Conservation (phyloP, 208 protist genomes). For the Borovskyia barvae region DNA sequence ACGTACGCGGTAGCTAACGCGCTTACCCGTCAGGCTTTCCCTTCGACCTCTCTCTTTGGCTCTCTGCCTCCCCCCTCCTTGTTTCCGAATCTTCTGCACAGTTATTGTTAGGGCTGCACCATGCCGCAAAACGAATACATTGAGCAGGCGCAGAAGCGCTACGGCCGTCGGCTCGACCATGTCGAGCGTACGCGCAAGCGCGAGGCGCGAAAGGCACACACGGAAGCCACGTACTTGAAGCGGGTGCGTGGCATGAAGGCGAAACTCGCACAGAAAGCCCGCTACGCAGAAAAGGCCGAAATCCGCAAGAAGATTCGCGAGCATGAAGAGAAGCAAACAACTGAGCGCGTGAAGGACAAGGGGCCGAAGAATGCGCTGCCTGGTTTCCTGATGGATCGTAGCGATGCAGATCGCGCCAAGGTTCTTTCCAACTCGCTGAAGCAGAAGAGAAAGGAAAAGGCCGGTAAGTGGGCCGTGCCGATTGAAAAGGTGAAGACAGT, state of each 20-base stretch:
- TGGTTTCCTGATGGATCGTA: slow-evolving; percentile 99
- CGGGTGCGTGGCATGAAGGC: slow-evolving; percentile 97
- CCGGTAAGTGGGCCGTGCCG: slow-evolving; percentile 99
- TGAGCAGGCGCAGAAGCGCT: slow-evolving; percentile 97
- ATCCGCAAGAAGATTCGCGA: slow-evolving; percentile 99
- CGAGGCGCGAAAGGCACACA: slow-evolving; percentile 96
- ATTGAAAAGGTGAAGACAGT: slow-evolving; percentile 99
- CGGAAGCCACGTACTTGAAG: slow-evolving; percentile 93
- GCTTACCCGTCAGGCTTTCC: background rate
- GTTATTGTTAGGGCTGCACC: slow-evolving; percentile 6
- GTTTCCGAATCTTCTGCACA: slow-evolving; percentile 5
- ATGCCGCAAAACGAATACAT: slow-evolving; percentile 99
- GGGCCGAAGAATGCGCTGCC: slow-evolving; percentile 97
- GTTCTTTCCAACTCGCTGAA: slow-evolving; percentile 99
- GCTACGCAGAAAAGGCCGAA: slow-evolving; percentile 99
- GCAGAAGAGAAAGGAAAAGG: slow-evolving; percentile 99
- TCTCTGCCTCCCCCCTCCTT: background rate
- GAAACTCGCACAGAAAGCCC: slow-evolving; percentile 98
- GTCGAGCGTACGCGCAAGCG: slow-evolving; percentile 98
- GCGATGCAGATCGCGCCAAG: slow-evolving; percentile 96
- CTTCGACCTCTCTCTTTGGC: background rate
- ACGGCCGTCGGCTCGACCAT: slow-evolving; percentile 97
- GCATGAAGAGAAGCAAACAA: slow-evolving; percentile 96
- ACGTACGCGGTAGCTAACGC: background rate
- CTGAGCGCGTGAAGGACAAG: slow-evolving; percentile 93